Evolutionary conservation across 495 filamentous ascomycete species (phyloP).

Genomic region (Neurospora sp.): DNA sequence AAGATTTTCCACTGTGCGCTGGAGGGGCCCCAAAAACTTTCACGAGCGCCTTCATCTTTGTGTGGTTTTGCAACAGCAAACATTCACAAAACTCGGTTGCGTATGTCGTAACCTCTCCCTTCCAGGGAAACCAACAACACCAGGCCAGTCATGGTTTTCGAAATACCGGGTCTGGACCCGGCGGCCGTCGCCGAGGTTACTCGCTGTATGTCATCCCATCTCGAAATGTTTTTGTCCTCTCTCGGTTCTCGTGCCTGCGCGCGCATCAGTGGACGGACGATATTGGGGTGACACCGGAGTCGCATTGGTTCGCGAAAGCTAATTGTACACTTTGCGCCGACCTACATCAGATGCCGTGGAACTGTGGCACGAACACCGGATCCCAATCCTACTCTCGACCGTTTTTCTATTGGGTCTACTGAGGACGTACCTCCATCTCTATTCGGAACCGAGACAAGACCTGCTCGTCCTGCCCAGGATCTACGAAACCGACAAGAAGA

Average conservation of each 20-base stretch:
- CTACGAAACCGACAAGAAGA: slow-evolving; percentile 10
- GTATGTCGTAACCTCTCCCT: not conserved
- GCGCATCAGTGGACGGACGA: not conserved
- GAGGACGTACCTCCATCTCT: slow-evolving; percentile 30
- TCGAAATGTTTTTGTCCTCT: not conserved
- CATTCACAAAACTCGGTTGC: not conserved
- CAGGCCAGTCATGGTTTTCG: not conserved
- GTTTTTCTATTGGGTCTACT: slow-evolving; percentile 26
- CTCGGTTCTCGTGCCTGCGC: not conserved
- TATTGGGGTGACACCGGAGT: not conserved
- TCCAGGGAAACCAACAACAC: not conserved
- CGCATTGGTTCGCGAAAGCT: not conserved
- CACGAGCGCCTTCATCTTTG: not conserved
- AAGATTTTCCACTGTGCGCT: not conserved
- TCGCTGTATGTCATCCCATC: not conserved
- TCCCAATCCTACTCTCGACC: slow-evolving; percentile 37
- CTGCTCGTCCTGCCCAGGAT: slow-evolving; percentile 17
- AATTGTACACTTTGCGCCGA: not conserved
- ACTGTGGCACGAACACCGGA: slow-evolving; percentile 45
- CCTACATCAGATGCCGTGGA: slow-evolving; percentile 34
- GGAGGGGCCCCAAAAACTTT: not conserved
- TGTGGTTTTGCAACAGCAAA: not conserved
- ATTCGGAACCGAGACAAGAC: slow-evolving; percentile 12
- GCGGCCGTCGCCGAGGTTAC: not conserved
- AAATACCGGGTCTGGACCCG: not conserved